phyloP scores from a whole-genome alignment of 2,329 filamentous ascomycete species.

The Ceratocystis alfenasii region DNA sequence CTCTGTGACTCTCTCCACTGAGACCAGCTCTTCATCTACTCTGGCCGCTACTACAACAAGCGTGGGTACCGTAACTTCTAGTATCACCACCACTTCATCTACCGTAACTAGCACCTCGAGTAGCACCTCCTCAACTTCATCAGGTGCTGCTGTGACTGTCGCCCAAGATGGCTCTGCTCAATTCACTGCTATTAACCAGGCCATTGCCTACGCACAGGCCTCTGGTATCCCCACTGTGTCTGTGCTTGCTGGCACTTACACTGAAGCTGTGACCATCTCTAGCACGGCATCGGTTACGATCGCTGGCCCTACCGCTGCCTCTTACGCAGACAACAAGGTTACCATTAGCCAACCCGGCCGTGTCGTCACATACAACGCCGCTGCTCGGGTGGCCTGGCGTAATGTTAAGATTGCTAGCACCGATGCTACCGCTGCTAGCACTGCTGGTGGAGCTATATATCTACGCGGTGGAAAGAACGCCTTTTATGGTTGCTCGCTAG shows the following conservation, averaged over 20 bases:
- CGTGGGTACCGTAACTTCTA: not conserved
- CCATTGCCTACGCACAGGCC: slow-evolving; percentile 33
- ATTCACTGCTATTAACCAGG: slow-evolving; percentile 35
- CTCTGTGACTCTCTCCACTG: not conserved
- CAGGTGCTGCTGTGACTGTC: slow-evolving; percentile 31
- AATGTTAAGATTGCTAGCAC: slow-evolving; percentile 33
- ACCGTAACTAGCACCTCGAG: not conserved
- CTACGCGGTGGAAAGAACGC: slow-evolving; percentile 31
- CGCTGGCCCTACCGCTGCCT: slow-evolving; percentile 28
- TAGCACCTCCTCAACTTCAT: slow-evolving; percentile 12
- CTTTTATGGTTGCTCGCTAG: slow-evolving; percentile 33
- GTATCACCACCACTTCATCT: not conserved
- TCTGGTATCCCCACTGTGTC: slow-evolving; percentile 33
- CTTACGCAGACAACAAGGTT: slow-evolving; percentile 29
- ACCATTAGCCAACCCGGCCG: slow-evolving; percentile 27
- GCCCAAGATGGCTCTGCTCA: slow-evolving; percentile 35
- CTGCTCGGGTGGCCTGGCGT: slow-evolving; percentile 29
- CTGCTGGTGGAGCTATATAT: slow-evolving; percentile 27
- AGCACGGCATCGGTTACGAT: slow-evolving; percentile 35
- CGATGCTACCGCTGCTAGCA: slow-evolving; percentile 25
- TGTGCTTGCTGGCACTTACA: slow-evolving; percentile 36
- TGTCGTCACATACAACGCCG: slow-evolving; percentile 28
- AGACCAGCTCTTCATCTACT: not conserved
- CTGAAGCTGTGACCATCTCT: slow-evolving; percentile 32
- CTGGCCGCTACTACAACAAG: not conserved